Evolutionary conservation across 2,329 filamentous ascomycete genomes (phyloP), one percentile per base, ranked within the genome.

Genomic region (Dactylella cylindrospora): DNA sequence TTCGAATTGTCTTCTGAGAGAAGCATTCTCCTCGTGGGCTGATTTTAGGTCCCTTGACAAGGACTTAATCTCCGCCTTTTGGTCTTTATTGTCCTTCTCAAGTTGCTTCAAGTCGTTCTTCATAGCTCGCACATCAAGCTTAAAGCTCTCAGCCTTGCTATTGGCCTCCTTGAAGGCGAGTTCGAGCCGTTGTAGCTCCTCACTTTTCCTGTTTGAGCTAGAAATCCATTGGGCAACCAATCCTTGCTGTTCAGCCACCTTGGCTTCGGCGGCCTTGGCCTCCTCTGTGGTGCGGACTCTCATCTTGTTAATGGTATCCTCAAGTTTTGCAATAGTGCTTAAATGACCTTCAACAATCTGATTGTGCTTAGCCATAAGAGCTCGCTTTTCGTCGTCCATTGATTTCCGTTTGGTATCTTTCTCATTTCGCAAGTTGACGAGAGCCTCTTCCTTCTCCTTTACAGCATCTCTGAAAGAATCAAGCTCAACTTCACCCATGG

Each of bases 81-180:
- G 46, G 15, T 61, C 54, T 13, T 47, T 52, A 2, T 40, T 46
- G n/a, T 61, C 54, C 31, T 53, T 61, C 19, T 61, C 54, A 12
- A 46, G 53, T 32, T 61, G 54, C n/a, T 61, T 61, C n/a, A 61
- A 35, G 13, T 61, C 54, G n/a, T 46, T 52, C 20, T 47, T 40
- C 28, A 61, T 40, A 10, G 54, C 54, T 38, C 25, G 40, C 12
- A 61, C 20, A 12, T 61, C 54, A 9, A 61, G 54, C 38, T 61
- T 61, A 17, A 61, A 61, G 22, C 54, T 52, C 25, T 61, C 54
- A 2, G 47, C 32, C 22, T 29, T 61, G 9, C 33, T 35, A 22
- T 41, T 61, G 2, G 54, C 47, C 25, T 61, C 54, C 32, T 52
- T 61, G n/a, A 53, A 32, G 6, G 54, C 46, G 26, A 40, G 46